Evolutionary conservation across 2,329 filamentous ascomycete genomes (phyloP), one percentile per base, ranked within the genome.

Genomic region (Cladosporium halotolerans): DNA sequence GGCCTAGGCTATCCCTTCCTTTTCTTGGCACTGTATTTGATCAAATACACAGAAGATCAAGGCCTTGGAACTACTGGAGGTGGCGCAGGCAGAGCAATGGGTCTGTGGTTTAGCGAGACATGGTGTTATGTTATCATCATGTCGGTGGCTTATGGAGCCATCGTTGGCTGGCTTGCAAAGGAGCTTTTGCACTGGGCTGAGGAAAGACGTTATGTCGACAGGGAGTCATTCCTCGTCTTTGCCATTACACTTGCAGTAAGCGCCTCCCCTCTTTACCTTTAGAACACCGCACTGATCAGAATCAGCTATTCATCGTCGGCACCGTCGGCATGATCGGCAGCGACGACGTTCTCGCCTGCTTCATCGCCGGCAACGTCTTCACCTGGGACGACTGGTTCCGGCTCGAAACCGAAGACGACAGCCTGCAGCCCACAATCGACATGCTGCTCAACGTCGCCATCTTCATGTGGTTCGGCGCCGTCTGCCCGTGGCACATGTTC

Each of bases 311-410:
- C 65, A 88, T 95, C 50, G 79, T 89, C 0, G 90, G 90, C 0
- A 95, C 89, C 0, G 91, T 88, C 57, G 90, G 90, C 1, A 79
- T 96, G 76, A 80, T 95, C 45, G 90, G 89, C 1, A 92, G 84
- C 34, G 90, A 96, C 65, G 91, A 96, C 64, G 86, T 96, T 1
- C 77, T 96, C 6, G 90, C 91, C 1, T 95, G 89, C 72, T 96
- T 96, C 66, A 85, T 96, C 61, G 91, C 91, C 2, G 91, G 91
- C 1, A 96, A 95, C 64, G 82, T 81, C 1, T 95, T 96, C 61
- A 95, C 89, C 0, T 92, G 89, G 83, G 90, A 95, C 66, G 89
- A 95, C 70, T 95, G 89, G 89, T 96, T 96, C 70, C 85, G 91
- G 0, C 75, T 92, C 1, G 88, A 95, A 68, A 96, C 91, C 0